Evolutionary conservation across 805 yeast genomes (phyloP), one percentile per base, ranked within the genome.

Genomic region (Torulaspora maleeae): DNA sequence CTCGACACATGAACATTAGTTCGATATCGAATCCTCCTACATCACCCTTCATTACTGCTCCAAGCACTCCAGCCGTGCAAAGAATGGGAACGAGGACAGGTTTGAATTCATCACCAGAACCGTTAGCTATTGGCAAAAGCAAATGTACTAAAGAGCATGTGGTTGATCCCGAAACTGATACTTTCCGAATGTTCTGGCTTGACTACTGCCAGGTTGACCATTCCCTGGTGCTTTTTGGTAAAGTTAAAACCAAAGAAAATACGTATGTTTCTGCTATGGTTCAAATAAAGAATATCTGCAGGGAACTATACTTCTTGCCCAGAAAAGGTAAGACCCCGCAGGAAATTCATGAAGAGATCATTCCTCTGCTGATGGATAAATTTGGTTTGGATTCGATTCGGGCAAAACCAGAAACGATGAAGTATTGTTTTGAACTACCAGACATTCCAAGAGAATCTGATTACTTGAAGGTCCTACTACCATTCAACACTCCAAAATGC

Each of bases 351-450:
- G 84, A 80, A 12, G 97, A 91, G 63, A 76, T 91, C 19, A 68
- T 79, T 12, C 86, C 86, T 0, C 62, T 86, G 25, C 65, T 87
- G 29, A 64, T 82, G 68, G 79, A 74, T 10, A 77, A 79, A 50
- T 81, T 72, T 59, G 88, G 86, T 0, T 65, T 87, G 25, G 74
- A 73, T 8, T 71, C 73, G 22, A 72, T 88, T 44, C 81, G 78
- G 50, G 80, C 93, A 9, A 86, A 80, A 63, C 82, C 90, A 0
- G 83, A 80, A 54, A 70, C 59, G 8, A 85, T 75, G 73, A 86
- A 86, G 62, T 91, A 91, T 66, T 93, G 97, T 1, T 93, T 93
- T 70, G 97, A 91, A 60, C 62, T 84, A 16, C 79, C 83, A 0
- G 87, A 79, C 7, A 75, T 91, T 11, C 97, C 98, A 9, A 49